These are phyloP conservation scores for Xerocomus potaroensis DNA, from an alignment of 768 basidiomycete species.

Conservation along the genomic window DNA sequence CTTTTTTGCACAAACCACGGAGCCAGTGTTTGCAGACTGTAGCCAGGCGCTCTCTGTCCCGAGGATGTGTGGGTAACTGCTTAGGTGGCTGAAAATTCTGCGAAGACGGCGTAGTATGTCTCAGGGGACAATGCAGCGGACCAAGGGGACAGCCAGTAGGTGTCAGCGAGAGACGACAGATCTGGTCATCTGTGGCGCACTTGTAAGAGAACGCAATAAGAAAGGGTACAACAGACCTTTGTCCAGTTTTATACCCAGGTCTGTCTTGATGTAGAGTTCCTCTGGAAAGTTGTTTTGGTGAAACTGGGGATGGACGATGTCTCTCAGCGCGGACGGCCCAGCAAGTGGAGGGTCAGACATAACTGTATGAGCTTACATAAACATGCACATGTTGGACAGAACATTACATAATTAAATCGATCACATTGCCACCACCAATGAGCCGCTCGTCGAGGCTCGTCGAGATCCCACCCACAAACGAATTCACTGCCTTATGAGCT, in stretches of 20 bases:
- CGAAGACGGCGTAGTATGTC: conserved; percentile 85
- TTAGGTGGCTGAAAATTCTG: conserved; percentile 89
- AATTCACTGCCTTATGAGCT: no score
- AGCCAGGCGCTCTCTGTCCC: conserved; percentile 75
- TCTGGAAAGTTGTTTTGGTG: conserved; percentile 89
- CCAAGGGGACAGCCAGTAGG: conserved; percentile 86
- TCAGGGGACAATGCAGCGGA: conserved; percentile 84
- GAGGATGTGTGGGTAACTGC: conserved; percentile 75
- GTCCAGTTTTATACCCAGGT: conserved; percentile 84
- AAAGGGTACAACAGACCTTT: conserved; percentile 53
- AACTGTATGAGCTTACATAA: conserved; percentile 7
- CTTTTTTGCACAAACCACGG: conserved; percentile 96
- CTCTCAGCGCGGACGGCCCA: conserved; percentile 55
- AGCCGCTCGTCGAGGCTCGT: no score
- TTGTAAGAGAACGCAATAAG: not conserved
- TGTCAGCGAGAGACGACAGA: conserved; percentile 81
- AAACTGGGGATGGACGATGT: conserved; percentile 84
- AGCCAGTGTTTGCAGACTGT: conserved; percentile 99
- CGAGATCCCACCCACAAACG: no score
- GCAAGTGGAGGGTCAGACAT: conserved; percentile 44
- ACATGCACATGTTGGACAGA: no score
- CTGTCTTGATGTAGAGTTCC: conserved; percentile 76
- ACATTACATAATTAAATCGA: no score
- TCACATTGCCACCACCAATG: no score
- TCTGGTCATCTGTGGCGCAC: conserved; percentile 73